Evolutionary conservation across 2,329 filamentous ascomycete genomes (phyloP).

Genomic region (Aspergillus neotritici): DNA sequence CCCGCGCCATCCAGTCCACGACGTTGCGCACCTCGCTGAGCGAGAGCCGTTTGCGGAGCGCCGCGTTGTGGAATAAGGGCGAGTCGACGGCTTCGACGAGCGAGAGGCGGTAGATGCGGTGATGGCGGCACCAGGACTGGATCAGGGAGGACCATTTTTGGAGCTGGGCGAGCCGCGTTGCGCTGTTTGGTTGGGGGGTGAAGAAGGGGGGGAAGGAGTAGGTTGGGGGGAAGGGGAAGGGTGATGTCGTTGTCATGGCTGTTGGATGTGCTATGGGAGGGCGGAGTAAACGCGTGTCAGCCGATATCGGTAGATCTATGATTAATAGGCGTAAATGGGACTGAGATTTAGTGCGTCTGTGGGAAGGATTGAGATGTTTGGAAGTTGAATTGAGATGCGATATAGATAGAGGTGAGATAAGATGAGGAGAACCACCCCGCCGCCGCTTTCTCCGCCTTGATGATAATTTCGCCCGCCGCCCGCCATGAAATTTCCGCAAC

Average conservation of each 20-base stretch:
- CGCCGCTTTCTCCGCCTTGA: not conserved
- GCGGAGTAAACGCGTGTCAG: not conserved
- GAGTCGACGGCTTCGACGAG: slow-evolving; percentile 57
- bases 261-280: not conserved
- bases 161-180: slow-evolving; percentile 49
- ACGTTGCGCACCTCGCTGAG: slow-evolving; percentile 50
- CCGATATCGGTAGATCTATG: not conserved
- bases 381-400: too few relatives aligned
- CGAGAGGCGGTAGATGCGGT: slow-evolving; percentile 70
- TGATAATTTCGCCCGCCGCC: not conserved
- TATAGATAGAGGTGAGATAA: too few relatives aligned
- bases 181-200: slow-evolving; percentile 44
- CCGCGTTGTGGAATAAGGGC: slow-evolving; percentile 51
- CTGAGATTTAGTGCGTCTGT: too few relatives aligned
- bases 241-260: slow-evolving; percentile 12
- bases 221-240: slow-evolving; percentile 38
- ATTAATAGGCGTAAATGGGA: not conserved
- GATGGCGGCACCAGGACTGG: slow-evolving; percentile 73
- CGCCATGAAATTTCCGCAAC: too few relatives aligned
- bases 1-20: slow-evolving; percentile 51
- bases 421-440: too few relatives aligned
- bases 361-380: too few relatives aligned
- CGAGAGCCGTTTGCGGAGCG: slow-evolving; percentile 42
- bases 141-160: slow-evolving; percentile 82
- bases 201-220: slow-evolving; percentile 52